A percentile compares a stretch with the other conserved stretches of the same genome.
Conservation (phyloP, 805 yeast species). For the Yamadazyma sp. region DNA sequence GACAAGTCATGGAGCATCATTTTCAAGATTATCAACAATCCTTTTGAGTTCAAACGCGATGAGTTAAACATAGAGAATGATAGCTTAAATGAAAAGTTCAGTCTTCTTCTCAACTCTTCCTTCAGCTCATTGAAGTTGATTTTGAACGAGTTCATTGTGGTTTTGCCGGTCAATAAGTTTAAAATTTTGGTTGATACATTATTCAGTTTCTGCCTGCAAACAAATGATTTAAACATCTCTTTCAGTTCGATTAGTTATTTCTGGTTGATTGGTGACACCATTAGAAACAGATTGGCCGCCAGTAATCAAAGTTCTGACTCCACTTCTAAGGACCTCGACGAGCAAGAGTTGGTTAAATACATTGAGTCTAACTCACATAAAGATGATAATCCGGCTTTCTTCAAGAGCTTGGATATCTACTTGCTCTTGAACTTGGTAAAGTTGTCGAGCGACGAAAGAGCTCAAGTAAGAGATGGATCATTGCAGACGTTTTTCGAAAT, state of each 20-base stretch:
- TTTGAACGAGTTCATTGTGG: constrained; percentile 78
- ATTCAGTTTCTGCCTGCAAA: constrained; percentile 68
- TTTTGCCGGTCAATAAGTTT: constrained; percentile 66
- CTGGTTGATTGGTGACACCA: constrained; percentile 85
- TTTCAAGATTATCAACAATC: constrained; percentile 58
- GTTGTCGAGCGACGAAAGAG: constrained; percentile 62
- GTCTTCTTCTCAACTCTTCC: constrained; percentile 59
- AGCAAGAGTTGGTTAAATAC: constrained; percentile 10
- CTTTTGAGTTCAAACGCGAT: constrained; percentile 42
- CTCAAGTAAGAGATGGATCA: constrained; percentile 87
- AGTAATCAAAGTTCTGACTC: neutral
- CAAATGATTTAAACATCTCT: constrained; percentile 76
- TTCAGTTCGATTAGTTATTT: constrained; percentile 89
- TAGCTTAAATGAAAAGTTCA: constrained; percentile 41
- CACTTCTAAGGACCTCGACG: constrained; percentile 1
- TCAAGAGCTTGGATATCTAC: constrained; percentile 32
- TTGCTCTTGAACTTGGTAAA: constrained; percentile 60
- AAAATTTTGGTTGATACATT: constrained; percentile 69
- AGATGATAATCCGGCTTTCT: neutral
- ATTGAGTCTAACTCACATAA: constrained; percentile 10
- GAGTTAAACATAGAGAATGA: constrained; percentile 19
- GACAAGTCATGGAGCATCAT: constrained; percentile 72
- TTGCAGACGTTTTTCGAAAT: constrained; percentile 85
- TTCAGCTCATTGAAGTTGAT: constrained; percentile 82
- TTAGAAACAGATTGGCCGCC: constrained; percentile 22